Evolutionary conservation across 495 filamentous ascomycete species (phyloP), one percentile per base, ranked within the genome.

Genomic region (Aspergillus nanangensis): DNA sequence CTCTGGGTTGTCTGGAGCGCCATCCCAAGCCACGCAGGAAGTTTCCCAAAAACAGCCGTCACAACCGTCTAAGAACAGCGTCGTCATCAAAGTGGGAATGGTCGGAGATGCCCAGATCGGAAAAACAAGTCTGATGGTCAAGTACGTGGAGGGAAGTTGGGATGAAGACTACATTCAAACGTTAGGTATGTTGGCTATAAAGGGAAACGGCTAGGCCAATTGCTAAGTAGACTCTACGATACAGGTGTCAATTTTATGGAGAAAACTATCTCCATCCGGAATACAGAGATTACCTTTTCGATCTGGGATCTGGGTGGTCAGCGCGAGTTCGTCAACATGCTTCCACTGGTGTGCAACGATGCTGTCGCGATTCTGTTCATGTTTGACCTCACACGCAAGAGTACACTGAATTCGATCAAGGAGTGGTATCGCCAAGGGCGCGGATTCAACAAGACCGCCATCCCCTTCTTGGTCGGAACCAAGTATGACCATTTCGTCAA

Each of bases 141-240:
- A 98, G 68, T 98, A 98, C 56, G 93, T 98, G 29, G 93, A 98
- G 69, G 93, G 93, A 19, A 95, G 89, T 65, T 98, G 94, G 88
- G 93, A 98, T 66, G 93, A 98, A 69, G 93, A 98, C 67, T 98
- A 98, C 67, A 98, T 98, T 57, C 93, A 98, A 70, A 98, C 93
- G 20, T 70, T 98, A 38, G 93, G 92, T 88, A 71, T 41, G 72
- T 64, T 3, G n/a, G 24, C 38, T 32, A 44, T 47, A 55, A 25
- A 19, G 15, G 15, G 10, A 20, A 20, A 0, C n/a, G n/a, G n/a
- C n/a, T n/a, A n/a, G n/a, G n/a, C n/a, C n/a, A n/a, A n/a, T n/a
- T n/a, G n/a, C n/a, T n/a, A n/a, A n/a, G n/a, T n/a, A n/a, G n/a
- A n/a, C n/a, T n/a, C n/a, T n/a, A n/a, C n/a, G n/a, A n/a, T 8